Evolutionary conservation across 768 basidiomycete species (phyloP), one percentile per base, ranked within the genome.

Genomic region (Boletus sensibilis): DNA sequence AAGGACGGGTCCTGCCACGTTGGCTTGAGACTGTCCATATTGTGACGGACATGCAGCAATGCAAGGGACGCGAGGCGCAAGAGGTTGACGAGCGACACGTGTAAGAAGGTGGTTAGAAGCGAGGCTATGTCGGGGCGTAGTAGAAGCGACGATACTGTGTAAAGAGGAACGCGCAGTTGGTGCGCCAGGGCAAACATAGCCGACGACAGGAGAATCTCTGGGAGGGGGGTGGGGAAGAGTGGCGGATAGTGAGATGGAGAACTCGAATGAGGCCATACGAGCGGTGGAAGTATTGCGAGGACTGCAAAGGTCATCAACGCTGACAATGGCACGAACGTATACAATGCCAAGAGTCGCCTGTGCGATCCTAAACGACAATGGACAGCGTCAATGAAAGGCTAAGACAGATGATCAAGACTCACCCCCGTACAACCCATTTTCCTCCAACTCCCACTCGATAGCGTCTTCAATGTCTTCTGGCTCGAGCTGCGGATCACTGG

Each of bases 1-100:
- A 93, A 93, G 4, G 82, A 80, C 1, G 74, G 64, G 58, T 85
- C 77, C 53, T 70, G 74, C 76, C 82, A 86, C 9, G 81, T 83
- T 40, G 85, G 79, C 33, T 69, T 73, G 47, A 76, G 67, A 56
- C 66, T 65, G 29, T 65, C 63, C 63, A 76, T 73, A 57, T 77
- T 72, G 48, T 77, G 76, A 34, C 79, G 78, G 46, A 85, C 75
- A 37, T 78, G 75, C 16, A 86, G 77, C 54, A 86, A 68, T 14
- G 80, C 78, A 44, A 87, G 71, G 14, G 82, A 74, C 21, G 80
- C 71, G 44, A 84, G 78, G 52, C 85, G 85, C 38, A 88, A 73
- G 25, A 77, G 52, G 56, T 82, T 81, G 25, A 82, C 75, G 46
- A 85, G 62, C 18, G 82, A 56, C 51, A 81, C 80, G 67, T 85